phyloP scores from a whole-genome alignment of 1,139 yeast genomes.

The Tardiomyces blankii region DNA sequence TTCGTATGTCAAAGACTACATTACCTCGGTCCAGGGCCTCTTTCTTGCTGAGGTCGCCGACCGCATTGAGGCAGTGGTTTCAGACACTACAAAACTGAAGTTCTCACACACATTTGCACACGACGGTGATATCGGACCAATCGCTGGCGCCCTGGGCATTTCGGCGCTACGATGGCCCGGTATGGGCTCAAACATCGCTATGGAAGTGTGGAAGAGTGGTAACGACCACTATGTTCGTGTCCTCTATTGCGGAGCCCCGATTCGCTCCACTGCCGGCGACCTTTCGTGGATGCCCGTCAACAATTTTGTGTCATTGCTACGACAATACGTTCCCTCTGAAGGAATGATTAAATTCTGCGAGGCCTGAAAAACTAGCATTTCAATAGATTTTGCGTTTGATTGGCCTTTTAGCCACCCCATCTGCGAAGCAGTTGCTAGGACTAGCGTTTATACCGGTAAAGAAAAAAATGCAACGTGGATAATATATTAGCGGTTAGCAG shows the following conservation, averaged over 20 bases:
- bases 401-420: too few relatives aligned
- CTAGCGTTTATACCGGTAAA: too few relatives aligned
- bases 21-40: constrained; percentile 25
- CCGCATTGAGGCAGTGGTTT: not conserved
- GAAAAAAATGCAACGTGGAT: too few relatives aligned
- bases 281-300: constrained; percentile 1
- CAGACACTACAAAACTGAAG: constrained; percentile 9
- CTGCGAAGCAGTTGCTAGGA: too few relatives aligned
- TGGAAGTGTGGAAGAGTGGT: constrained; percentile 26
- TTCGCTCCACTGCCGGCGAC: constrained; percentile 3
- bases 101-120: constrained; percentile 32
- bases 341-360: not conserved
- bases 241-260: constrained; percentile 25
- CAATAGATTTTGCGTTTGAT: too few relatives aligned
- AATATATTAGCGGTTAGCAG: too few relatives aligned
- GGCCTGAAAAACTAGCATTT: too few relatives aligned
- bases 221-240: constrained; percentile 22
- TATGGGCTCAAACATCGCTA: constrained; percentile 31
- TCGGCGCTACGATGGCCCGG: constrained; percentile 33
- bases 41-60: constrained; percentile 27
- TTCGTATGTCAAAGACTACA: constrained; percentile 24
- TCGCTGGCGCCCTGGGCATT: constrained; percentile 27
- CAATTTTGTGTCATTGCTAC: constrained; percentile 6
- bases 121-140: constrained; percentile 30
- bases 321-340: constrained; percentile 12